Base-by-base conservation (phyloP, 768 basidiomycete species). In the Mycena kentingensis region DNA sequence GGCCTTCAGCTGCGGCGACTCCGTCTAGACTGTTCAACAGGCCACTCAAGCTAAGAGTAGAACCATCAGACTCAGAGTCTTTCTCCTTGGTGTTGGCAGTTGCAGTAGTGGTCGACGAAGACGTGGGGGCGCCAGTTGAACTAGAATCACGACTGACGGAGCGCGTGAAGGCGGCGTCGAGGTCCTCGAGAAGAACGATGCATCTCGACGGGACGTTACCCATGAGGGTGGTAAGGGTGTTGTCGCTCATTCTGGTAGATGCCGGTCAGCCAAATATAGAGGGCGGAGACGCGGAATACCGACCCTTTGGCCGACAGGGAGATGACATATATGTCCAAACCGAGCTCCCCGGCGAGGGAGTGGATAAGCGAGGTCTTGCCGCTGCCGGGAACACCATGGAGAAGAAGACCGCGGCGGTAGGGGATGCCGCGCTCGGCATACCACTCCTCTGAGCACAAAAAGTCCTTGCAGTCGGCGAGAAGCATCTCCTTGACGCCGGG, bases 221-320 rank as follows among this genome's bases (percentile, higher is more conserved):
- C 91, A 93, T 92, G 64, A 93, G 77, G 52, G 87, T 88, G 52
- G 88, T 82, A 68, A 93, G 73, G 4, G 84, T 93, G 71, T 90
- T 91, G 71, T 93, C 91, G 69, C 88, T 91, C 90, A 93, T 93
- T 57, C 90, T 91, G 46, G n/a, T n/a, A n/a, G n/a, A n/a, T n/a
- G n/a, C n/a, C n/a, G n/a, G n/a, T n/a, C n/a, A n/a, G n/a, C n/a
- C n/a, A n/a, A n/a, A n/a, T n/a, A n/a, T n/a, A n/a, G n/a, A n/a
- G n/a, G n/a, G n/a, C n/a, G n/a, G n/a, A n/a, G n/a, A n/a, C n/a
- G n/a, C n/a, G n/a, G n/a, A n/a, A 19, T 47, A 52, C 78, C 61
- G 73, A 88, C 90, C 90, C 90, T 69, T 93, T 93, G 28, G 89
- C 84, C 39, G 90, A 93, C 48, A 94, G 73, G 38, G 88, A 90